phyloP scores from a whole-genome alignment of 345 rosid genomes.

The Dipteronia dyeriana region DNA sequence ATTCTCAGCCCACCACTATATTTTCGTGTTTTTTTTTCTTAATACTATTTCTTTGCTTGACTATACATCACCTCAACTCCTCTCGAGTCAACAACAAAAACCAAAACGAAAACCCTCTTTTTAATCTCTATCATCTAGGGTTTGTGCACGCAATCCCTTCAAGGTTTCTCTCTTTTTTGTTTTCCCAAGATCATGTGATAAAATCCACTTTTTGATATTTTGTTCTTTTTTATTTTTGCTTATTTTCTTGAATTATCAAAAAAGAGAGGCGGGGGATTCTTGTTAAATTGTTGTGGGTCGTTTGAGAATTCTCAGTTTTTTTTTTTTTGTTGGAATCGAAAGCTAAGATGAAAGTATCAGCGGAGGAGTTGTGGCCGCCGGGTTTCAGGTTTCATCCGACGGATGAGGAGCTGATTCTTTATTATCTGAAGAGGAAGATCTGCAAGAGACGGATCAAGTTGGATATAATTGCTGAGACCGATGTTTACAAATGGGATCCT shows the following conservation, averaged over 20 bases:
- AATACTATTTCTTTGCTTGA: not conserved
- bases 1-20: not conserved
- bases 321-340: not conserved
- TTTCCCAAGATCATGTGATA: not conserved
- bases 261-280: not conserved
- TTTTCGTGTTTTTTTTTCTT: not conserved
- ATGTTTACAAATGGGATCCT: slow-evolving; percentile 93
- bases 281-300: not conserved
- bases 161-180: not conserved
- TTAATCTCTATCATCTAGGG: slow-evolving; percentile 4
- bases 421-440: slow-evolving; percentile 81
- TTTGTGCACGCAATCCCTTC: not conserved
- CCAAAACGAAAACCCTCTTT: not conserved
- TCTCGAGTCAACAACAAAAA: not conserved
- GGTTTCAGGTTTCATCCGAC: slow-evolving; percentile 96
- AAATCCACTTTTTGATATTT: not conserved
- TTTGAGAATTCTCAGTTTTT: not conserved
- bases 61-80: not conserved
- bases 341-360: slow-evolving; percentile 29
- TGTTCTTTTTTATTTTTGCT: not conserved
- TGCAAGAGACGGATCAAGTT: slow-evolving; percentile 54
- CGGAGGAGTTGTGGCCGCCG: slow-evolving; percentile 62
- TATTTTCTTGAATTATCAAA: not conserved
- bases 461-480: slow-evolving; percentile 65
- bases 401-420: slow-evolving; percentile 82